phyloP scores from a whole-genome alignment of 2,329 filamentous ascomycete genomes.

The Dactylellina parvicollis region DNA sequence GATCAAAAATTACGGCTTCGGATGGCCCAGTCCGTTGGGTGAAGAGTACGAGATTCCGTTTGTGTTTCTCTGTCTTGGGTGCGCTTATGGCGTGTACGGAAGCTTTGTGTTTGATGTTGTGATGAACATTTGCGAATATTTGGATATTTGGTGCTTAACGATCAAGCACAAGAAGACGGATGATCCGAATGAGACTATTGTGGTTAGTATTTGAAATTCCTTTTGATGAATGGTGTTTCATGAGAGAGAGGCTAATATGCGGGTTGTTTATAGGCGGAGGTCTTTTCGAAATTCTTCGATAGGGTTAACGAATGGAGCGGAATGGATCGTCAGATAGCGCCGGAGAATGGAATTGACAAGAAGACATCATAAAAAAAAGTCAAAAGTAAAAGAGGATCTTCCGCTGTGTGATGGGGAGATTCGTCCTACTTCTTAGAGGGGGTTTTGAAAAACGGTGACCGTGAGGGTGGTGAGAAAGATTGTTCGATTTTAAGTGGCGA shows the following conservation, averaged over 20 bases:
- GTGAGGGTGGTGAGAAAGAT: not conserved
- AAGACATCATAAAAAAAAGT: slow-evolving; percentile 44
- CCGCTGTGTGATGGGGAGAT: not conserved
- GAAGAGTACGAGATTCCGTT: slow-evolving; percentile 87
- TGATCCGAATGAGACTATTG: slow-evolving; percentile 46
- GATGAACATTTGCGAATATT: slow-evolving; percentile 94
- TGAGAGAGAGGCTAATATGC: slow-evolving; percentile 6
- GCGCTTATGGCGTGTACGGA: slow-evolving; percentile 89
- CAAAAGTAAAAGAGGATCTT: no score
- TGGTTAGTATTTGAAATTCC: slow-evolving; percentile 30
- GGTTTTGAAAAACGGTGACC: not conserved
- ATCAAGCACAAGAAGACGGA: slow-evolving; percentile 76
- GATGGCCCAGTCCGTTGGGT: slow-evolving; percentile 81
- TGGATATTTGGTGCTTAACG: slow-evolving; percentile 97
- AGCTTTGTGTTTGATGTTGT: slow-evolving; percentile 98
- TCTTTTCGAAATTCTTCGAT: slow-evolving; percentile 45
- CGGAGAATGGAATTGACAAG: slow-evolving; percentile 27
- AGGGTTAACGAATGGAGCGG: slow-evolving; percentile 38
- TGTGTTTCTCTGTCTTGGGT: slow-evolving; percentile 85
- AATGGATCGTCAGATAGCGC: slow-evolving; percentile 8
- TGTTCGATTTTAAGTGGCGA: not conserved
- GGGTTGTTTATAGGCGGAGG: slow-evolving; percentile 32
- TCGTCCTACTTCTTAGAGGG: not conserved
- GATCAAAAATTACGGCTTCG: slow-evolving; percentile 66
- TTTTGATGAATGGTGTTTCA: not conserved